These are phyloP conservation scores for Nidularia pulvinata DNA, from an alignment of 768 basidiomycete genomes.

Conservation along the genomic window DNA sequence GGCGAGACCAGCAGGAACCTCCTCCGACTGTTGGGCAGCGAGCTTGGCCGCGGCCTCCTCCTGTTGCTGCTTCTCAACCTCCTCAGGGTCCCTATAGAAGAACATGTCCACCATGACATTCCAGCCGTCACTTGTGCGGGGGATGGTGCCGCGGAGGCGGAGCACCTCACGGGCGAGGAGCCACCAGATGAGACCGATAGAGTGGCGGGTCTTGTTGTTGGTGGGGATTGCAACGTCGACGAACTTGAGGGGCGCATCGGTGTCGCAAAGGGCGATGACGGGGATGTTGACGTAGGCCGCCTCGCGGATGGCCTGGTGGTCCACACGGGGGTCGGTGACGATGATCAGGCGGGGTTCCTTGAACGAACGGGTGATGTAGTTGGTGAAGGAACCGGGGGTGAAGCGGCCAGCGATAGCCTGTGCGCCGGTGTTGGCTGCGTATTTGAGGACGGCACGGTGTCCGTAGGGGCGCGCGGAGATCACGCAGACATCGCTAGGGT, in stretches of 20 bases:
- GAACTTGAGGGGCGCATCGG: slow-evolving; percentile 96
- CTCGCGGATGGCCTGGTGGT: slow-evolving; percentile 99
- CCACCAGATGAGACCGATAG: slow-evolving; percentile 98
- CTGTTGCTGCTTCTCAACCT: slow-evolving; percentile 97
- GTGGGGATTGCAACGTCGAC: slow-evolving; percentile 99
- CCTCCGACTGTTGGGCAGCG: slow-evolving; percentile 56
- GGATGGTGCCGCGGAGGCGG: slow-evolving; percentile 91
- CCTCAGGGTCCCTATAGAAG: slow-evolving; percentile 99
- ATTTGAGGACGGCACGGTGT: slow-evolving; percentile 99
- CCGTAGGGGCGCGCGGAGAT: slow-evolving; percentile 99
- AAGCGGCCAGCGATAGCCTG: slow-evolving; percentile 99
- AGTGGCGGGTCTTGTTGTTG: slow-evolving; percentile 99
- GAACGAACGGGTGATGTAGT: slow-evolving; percentile 99
- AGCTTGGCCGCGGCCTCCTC: slow-evolving; percentile 90
- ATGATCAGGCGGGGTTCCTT: slow-evolving; percentile 99
- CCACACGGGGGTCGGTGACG: slow-evolving; percentile 98
- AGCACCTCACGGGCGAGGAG: slow-evolving; percentile 97
- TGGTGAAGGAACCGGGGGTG: slow-evolving; percentile 99
- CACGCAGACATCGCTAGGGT: slow-evolving; percentile 97
- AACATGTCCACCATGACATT: slow-evolving; percentile 99
- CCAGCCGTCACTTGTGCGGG: slow-evolving; percentile 92
- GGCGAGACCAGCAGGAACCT: slow-evolving; percentile 34
- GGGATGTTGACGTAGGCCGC: slow-evolving; percentile 99
- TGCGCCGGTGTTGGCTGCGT: slow-evolving; percentile 96
- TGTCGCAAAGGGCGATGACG: slow-evolving; percentile 98